These are phyloP conservation scores for Ceratocystis eucalypticola DNA, from an alignment of 2,329 filamentous ascomycete species.

Conservation along the genomic window DNA sequence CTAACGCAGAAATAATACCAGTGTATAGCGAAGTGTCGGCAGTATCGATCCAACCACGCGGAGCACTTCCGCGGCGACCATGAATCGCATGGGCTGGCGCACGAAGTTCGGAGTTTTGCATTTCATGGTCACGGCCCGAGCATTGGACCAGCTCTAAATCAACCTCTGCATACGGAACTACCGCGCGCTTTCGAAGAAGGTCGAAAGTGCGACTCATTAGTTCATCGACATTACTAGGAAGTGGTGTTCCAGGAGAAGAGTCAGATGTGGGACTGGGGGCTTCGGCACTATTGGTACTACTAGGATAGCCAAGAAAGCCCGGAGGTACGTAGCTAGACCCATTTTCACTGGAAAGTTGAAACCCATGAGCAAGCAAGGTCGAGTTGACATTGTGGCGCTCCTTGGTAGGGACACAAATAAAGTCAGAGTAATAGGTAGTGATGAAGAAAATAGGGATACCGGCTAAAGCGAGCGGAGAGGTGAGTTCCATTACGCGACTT, in stretches of 20 bases:
- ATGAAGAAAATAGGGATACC: conserved; percentile 97
- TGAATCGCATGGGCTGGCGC: conserved; percentile 23
- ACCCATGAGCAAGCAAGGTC: conserved; percentile 65
- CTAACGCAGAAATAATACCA: conserved; percentile 47
- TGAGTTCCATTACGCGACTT: conserved; percentile 80
- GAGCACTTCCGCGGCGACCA: conserved; percentile 21
- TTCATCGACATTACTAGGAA: conserved; percentile 63
- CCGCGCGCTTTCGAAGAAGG: conserved; percentile 62
- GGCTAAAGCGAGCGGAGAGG: conserved; percentile 76
- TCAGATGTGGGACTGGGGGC: conserved; percentile 25
- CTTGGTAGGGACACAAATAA: conserved; percentile 75
- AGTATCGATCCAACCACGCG: conserved; percentile 40
- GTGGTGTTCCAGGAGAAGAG: conserved; percentile 52
- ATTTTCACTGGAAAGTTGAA: conserved; percentile 60
- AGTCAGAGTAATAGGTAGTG: conserved; percentile 95
- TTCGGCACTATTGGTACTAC: conserved; percentile 25
- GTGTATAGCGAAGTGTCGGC: conserved; percentile 52
- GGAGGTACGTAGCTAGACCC: conserved; percentile 30
- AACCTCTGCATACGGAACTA: conserved; percentile 57
- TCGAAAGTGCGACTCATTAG: conserved; percentile 72
- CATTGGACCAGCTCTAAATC: conserved; percentile 66
- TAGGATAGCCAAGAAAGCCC: conserved; percentile 16
- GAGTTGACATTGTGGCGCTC: conserved; percentile 60
- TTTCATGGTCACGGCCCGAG: conserved; percentile 44
- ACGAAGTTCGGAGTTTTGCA: conserved; percentile 23